A percentile compares a stretch with the other conserved stretches of the same genome.
Conservation (phyloP, 345 rosid genomes). For the Linum lewisii region DNA sequence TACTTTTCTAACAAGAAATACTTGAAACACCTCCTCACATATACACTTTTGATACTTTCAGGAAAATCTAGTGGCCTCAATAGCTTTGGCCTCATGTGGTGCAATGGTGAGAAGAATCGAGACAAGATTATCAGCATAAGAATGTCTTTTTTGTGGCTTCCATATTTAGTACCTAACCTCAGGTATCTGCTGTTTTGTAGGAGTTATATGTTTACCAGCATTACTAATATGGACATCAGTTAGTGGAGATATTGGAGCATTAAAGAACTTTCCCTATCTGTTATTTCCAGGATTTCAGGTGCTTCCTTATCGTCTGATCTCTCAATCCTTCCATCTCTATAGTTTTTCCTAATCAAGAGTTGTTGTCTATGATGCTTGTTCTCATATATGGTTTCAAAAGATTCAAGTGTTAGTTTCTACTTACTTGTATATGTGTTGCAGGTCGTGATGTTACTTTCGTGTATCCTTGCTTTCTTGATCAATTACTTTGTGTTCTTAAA, state of each 20-base stretch:
- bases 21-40: not conserved
- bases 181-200: conserved; percentile 5
- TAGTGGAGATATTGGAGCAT: conserved; percentile 18
- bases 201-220: conserved; percentile 18
- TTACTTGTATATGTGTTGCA: conserved; percentile 7
- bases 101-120: conserved; percentile 16
- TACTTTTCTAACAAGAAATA: not conserved
- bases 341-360: no score
- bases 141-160: not conserved
- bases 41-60: conserved; percentile 2
- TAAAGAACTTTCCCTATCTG: conserved; percentile 19
- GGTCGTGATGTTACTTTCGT: conserved; percentile 20
- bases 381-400: not conserved
- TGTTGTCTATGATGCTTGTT: not conserved
- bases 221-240: conserved; percentile 19
- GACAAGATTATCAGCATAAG: not conserved
- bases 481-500: conserved; percentile 22
- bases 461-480: conserved; percentile 20
- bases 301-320: not conserved
- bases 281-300: conserved; percentile 27
- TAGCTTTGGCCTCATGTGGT: conserved; percentile 30
- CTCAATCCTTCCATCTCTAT: not conserved
- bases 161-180: not conserved
- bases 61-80: conserved; percentile 26
- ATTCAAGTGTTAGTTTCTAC: not conserved